phyloP scores from a whole-genome alignment of 1,139 yeast species.

The Geotrichum reessii region DNA sequence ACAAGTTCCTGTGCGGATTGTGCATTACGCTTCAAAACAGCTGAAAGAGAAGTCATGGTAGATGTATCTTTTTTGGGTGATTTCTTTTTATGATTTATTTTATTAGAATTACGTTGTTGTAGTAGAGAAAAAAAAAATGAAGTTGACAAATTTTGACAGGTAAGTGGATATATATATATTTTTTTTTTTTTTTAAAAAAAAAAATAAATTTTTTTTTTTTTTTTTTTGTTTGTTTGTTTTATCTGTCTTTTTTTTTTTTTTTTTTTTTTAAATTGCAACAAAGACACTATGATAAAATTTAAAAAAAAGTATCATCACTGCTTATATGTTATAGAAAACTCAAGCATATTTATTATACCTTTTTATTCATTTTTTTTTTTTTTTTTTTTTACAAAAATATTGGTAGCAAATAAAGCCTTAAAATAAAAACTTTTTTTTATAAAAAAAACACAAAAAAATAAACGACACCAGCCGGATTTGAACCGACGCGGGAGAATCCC shows the following conservation, averaged over 20 bases:
- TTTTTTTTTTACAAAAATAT: no score
- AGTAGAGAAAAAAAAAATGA: neutral
- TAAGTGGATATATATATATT: neutral
- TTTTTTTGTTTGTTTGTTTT: no score
- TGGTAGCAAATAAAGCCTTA: no score
- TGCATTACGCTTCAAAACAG: conserved; percentile 12
- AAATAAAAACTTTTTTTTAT: no score
- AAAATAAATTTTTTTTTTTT: neutral
- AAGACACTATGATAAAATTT: no score
- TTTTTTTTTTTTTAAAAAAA: neutral
- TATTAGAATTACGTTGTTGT: neutral
- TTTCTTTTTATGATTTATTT: no score
- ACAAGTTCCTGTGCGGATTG: conserved; percentile 6
- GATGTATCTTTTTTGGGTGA: neutral
- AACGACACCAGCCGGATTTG: conserved; percentile 8
- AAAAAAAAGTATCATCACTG: no score
- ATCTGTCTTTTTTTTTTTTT: neutral
- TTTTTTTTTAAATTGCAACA: no score
- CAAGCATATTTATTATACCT: no score
- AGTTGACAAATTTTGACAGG: neutral
- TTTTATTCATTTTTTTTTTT: no score
- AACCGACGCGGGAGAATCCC: conserved; percentile 9
- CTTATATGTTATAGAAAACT: no score
- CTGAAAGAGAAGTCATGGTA: conserved; percentile 5
- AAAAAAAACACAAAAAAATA: no score